Base-by-base conservation (phyloP, 306 rosid genomes). In the Citrullus colocynthis region DNA sequence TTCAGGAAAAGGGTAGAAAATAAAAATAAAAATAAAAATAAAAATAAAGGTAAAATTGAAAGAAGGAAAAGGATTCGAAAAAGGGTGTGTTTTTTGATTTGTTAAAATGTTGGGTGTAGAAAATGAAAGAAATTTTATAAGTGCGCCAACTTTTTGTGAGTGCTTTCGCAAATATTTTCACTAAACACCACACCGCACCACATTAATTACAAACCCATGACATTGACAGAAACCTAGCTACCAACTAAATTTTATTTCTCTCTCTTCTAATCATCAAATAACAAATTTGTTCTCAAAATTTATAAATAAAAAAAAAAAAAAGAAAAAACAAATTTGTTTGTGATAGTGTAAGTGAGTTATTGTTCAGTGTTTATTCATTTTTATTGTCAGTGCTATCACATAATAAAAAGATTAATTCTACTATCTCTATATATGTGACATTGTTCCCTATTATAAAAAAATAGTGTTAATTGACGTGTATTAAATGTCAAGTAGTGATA, bases 221-320 rank as follows among this genome's bases (percentile, higher is more conserved):
- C 45, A 36, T 15, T 65, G 73, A 65, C 73, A 65, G 48, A 65
- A 65, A 65, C 73, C 73, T 65, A 65, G 73, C 56, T 48, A 15
- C 17, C 73, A 65, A 39, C 49, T 39, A 37, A 7, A 36, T 17
- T 37, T 64, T 64, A 3, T 37, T 7, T 37, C 11, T 64, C 48
- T 37, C 39, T 64, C 49, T 17, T 65, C 41, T 9, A 16, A 34
- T 34, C 28, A 65, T 18, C 24, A 8, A 6, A 65, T 37, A 65
- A 49, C 72, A 65, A 37, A 34, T 39, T 65, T 4, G 15, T 24
- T 24, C 28, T 24, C 36, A 32, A 32, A 3, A 32, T 32, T 32
- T 32, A 32, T 1, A 32, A 32, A 32, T 1, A 32, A 32, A 32
- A 32, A 32, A 32, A 32, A 32, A 32, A 32, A 32, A 32, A 32